A percentile compares a stretch with the other conserved stretches of the same genome.
phyloP scores from a whole-genome alignment of 169 alveolate species.

The Eimeria praecox region DNA sequence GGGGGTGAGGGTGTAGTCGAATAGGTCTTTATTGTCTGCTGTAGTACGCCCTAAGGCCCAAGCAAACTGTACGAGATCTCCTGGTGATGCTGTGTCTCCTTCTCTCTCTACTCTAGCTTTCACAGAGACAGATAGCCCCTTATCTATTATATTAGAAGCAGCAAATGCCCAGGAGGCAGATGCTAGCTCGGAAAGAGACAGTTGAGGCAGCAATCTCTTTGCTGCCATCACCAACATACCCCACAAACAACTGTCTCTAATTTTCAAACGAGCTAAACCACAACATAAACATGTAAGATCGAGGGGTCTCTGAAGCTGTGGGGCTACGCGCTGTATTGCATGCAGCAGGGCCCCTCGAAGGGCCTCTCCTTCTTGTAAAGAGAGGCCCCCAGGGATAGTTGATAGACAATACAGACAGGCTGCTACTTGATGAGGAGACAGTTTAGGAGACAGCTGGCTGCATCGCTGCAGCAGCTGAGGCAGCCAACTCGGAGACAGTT shows the following conservation, averaged over 20 bases:
- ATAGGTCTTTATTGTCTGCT: conserved; percentile 27
- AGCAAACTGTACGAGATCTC: conserved; percentile 74
- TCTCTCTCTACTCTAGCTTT: conserved; percentile 53
- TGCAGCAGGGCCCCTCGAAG: conserved; percentile 53
- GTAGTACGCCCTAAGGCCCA: conserved; percentile 69
- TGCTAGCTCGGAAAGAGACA: conserved; percentile 73
- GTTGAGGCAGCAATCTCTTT: conserved; percentile 46
- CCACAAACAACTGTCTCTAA: conserved; percentile 5
- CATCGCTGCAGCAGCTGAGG: conserved; percentile 73
- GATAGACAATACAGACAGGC: conserved; percentile 65
- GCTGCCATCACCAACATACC: conserved; percentile 18
- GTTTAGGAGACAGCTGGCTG: conserved; percentile 11
- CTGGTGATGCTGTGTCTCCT: conserved; percentile 45
- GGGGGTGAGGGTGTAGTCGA: conserved; percentile 71
- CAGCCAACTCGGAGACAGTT: conserved; percentile 76
- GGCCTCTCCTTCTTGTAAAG: conserved; percentile 32
- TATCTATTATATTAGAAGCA: conserved; percentile 37
- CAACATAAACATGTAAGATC: conserved; percentile 72
- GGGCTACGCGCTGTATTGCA: conserved; percentile 21
- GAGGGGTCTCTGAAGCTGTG: conserved; percentile 55
- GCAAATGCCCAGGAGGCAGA: conserved; percentile 82
- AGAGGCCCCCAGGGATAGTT: neutral
- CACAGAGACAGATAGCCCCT: conserved; percentile 47
- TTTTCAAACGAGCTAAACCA: conserved; percentile 38
- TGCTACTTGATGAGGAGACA: conserved; percentile 68